A percentile compares a stretch with the other conserved stretches of the same genome.
Evolutionary conservation across 164 flowering plant genomes (phyloP).

Genomic region (Vitis rotundifolia): DNA sequence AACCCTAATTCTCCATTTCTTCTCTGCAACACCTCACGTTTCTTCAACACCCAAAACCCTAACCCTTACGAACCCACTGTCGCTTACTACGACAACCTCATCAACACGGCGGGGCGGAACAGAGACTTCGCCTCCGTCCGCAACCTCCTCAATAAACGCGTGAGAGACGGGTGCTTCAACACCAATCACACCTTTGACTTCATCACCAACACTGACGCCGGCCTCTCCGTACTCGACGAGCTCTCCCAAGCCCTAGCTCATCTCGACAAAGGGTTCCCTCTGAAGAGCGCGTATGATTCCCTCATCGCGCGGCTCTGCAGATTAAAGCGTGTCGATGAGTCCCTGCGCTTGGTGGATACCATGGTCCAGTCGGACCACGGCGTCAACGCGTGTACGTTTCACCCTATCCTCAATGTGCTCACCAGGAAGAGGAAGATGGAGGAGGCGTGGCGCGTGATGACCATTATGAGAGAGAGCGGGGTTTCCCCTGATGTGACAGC

Average conservation of each 20-base stretch:
- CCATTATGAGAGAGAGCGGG: constrained; percentile 32
- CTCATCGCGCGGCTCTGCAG: constrained; percentile 48
- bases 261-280: constrained; percentile 37
- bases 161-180: constrained; percentile 45
- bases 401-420: constrained; percentile 50
- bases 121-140: constrained; percentile 45
- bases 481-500: constrained; percentile 40
- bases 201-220: constrained; percentile 29
- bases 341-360: constrained; percentile 34
- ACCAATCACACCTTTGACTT: constrained; percentile 60
- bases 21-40: constrained; percentile 13
- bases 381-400: constrained; percentile 33
- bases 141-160: constrained; percentile 49
- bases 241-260: constrained; percentile 32
- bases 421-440: constrained; percentile 32
- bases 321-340: constrained; percentile 24
- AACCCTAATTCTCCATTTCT: constrained; percentile 5
- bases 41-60: constrained; percentile 17
- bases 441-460: constrained; percentile 42
- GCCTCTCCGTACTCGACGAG: constrained; percentile 29
- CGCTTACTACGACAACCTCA: constrained; percentile 49
- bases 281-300: constrained; percentile 50
- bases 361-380: constrained; percentile 33
- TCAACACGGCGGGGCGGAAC: constrained; percentile 45
- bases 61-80: constrained; percentile 30